Base-by-base conservation (phyloP, 2,329 filamentous ascomycete species). In the Kalmusia sp. region DNA sequence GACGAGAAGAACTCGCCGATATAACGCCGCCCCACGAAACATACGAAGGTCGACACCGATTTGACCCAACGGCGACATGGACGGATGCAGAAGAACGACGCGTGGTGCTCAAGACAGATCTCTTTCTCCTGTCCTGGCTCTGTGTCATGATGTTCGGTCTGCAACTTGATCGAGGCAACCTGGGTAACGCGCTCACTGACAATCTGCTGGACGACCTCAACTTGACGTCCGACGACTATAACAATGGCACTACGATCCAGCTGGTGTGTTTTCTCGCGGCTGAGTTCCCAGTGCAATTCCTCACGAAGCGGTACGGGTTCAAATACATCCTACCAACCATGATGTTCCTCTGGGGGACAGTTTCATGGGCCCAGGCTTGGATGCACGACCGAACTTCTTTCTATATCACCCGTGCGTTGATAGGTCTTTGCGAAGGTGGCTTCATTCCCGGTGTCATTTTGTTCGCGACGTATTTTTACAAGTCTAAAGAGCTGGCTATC, bases 391-490 rank as follows among this genome's bases (percentile, higher is more conserved):
- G 74, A 33, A 68, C 70, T 0, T 73, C 72, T 0, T 80, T 79
- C 56, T 78, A 71, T 52, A 68, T 76, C 6, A 69, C 67, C 4
- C 68, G 79, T 24, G 71, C 71, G 14, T 65, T 80, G 2, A 70
- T 80, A 6, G 77, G 77, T 4, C 59, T 77, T 21, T 73, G 77
- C 33, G 77, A 76, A 58, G 77, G 72, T 30, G 76, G 76, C 2
- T 87, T 87, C 59, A 87, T 87, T 43, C 84, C 84, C 0, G 84
- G 85, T 51, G 83, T 84, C 15, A 81, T 89, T 14, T 75, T 89
- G 0, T 91, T 87, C 72, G 77, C 91, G 4, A 87, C 85, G 1
- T 92, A 92, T 72, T 92, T 88, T 72, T 92, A 91, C 77, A 92
- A 84, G 48, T 84, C 84, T 2, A 81, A 81, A 40, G 89, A 92